Percentiles rank a stretch among this genome's conserved stretches.
Conservation (phyloP, 495 filamentous ascomycete genomes). For the Aspergillus carlsbadensis region DNA sequence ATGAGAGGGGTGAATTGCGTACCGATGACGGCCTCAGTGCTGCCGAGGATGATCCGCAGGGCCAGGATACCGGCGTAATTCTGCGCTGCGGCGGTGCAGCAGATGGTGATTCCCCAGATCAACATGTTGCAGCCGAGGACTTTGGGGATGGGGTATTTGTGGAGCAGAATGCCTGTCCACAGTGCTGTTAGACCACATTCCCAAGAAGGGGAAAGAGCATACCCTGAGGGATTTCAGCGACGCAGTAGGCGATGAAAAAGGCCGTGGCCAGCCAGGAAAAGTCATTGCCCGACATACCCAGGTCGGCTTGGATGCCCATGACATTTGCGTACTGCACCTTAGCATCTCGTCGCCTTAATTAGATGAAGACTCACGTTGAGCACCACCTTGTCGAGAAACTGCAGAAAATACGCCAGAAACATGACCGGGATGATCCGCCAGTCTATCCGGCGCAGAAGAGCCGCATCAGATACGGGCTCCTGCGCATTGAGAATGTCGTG, state of each 20-base stretch:
- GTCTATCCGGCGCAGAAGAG: constrained; percentile 50
- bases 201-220: constrained; percentile 2
- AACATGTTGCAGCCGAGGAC: constrained; percentile 55
- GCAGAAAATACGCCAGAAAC: constrained; percentile 62
- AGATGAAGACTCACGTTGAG: constrained; percentile 49
- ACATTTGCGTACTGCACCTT: constrained; percentile 57
- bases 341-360: neutral
- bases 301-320: constrained; percentile 52
- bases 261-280: constrained; percentile 54
- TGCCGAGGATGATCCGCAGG: constrained; percentile 58
- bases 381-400: constrained; percentile 67
- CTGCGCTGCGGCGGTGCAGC: constrained; percentile 52
- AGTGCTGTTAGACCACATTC: neutral
- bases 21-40: constrained; percentile 64
- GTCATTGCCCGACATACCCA: constrained; percentile 51
- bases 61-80: constrained; percentile 45
- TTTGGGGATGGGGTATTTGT: constrained; percentile 54
- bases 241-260: constrained; percentile 56
- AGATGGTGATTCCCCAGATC: constrained; percentile 59
- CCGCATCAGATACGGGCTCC: neutral
- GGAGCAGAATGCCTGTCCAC: constrained; percentile 45
- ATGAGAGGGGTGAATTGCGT: neutral
- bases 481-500: neutral
- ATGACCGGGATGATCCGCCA: constrained; percentile 57
- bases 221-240: constrained; percentile 57